Base-by-base conservation (phyloP, 768 basidiomycete species). In the Boletellus ananiceps region DNA sequence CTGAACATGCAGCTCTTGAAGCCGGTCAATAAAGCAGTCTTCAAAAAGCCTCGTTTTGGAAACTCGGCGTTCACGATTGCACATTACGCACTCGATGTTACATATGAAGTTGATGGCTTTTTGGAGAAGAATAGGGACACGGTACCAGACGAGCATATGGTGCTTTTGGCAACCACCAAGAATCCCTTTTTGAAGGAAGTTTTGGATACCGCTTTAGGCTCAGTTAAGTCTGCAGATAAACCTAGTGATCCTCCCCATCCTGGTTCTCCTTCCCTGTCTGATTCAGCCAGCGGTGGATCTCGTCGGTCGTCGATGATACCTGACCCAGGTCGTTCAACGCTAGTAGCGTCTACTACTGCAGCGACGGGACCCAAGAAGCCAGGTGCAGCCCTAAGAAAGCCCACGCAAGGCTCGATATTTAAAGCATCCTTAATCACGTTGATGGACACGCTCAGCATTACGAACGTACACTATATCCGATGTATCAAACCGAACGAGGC, bases 401-500 rank as follows among this genome's bases (percentile, higher is more conserved):
- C 94, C 1, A 99, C 96, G 0, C 88, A 98, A 56, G 96, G 95
- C 21, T 94, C 91, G 6, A 99, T 99, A 66, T 99, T 99, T 80
- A 99, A 99, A 66, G 83, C 87, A 2, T 97, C 94, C 0, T 72
- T 99, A 45, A 86, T 89, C 65, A 86, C 82, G 41, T 74, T 99
- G 38, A 99, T 99, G 95, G 93, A 96, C 33, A 99, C 96, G 0
- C 85, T 99, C 56, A 87, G 90, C 60, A 86, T 90, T 51, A 99
- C 96, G 12, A 97, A 99, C 61, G 96, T 97, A 0, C 96, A 99
- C 64, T 99, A 99, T 64, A 99, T 99, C 63, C 84, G 96, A 40
- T 99, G 96, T 68, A 98, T 99, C 75, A 99, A 99, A 68, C 96
- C 96, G 2, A 99, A 99, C 65, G 96, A 99, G 63, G 78, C 80